Evolutionary conservation across 805 yeast genomes (phyloP).

Genomic region (Torulaspora maleeae): DNA sequence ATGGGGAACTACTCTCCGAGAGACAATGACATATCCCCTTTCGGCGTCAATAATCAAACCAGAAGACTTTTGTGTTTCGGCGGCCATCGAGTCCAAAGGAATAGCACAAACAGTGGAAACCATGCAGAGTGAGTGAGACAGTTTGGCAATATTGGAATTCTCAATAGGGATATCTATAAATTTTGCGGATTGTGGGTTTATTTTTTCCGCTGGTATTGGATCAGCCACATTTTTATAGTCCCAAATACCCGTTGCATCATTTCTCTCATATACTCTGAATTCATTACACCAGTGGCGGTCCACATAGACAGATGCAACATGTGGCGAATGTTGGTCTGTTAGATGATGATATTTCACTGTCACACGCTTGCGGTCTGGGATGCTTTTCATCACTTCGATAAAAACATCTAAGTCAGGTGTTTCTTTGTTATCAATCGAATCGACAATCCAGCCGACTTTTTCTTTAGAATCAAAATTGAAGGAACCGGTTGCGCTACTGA

Average conservation of each 20-base stretch:
- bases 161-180: conserved; percentile 65
- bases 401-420: conserved; percentile 73
- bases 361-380: conserved; percentile 74
- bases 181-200: conserved; percentile 59
- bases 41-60: conserved; percentile 81
- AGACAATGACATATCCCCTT: conserved; percentile 72
- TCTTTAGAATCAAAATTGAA: conserved; percentile 58
- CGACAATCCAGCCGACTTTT: conserved; percentile 74
- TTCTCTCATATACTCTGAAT: conserved; percentile 63
- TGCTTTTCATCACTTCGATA: conserved; percentile 66
- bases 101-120: conserved; percentile 62
- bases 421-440: conserved; percentile 67
- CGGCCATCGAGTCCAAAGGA: conserved; percentile 70
- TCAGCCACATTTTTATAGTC: conserved; percentile 48
- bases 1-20: conserved; percentile 77
- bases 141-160: conserved; percentile 45
- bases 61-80: conserved; percentile 55
- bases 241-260: conserved; percentile 55
- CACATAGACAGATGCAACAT: conserved; percentile 59
- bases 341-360: conserved; percentile 70
- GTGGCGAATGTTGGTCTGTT: conserved; percentile 72
- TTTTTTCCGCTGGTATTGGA: conserved; percentile 52
- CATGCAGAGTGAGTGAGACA: conserved; percentile 66
- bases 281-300: conserved; percentile 83
- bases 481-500: conserved; percentile 72